Conservation (phyloP, 768 basidiomycete genomes). For the Boletus insuetus region DNA sequence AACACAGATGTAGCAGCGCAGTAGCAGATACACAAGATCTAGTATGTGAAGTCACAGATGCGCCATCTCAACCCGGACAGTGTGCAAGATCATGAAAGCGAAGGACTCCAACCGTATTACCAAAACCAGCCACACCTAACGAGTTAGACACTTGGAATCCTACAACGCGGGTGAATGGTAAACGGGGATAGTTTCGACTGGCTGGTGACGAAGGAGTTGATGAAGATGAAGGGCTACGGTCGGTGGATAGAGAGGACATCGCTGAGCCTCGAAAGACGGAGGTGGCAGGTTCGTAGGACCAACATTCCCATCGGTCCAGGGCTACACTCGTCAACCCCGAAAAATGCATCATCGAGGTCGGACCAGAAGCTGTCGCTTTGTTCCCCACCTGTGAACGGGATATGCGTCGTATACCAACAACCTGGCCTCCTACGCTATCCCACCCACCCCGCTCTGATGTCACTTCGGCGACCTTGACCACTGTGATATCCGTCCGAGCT, state of each 20-base stretch:
- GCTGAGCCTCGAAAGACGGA: slow-evolving; percentile 48
- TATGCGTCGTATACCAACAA: slow-evolving; percentile 71
- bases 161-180: slow-evolving; percentile 80
- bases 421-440: slow-evolving; percentile 55
- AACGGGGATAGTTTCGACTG: slow-evolving; percentile 42
- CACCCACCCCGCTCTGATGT: slow-evolving; percentile 76
- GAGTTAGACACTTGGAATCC: slow-evolving; percentile 51
- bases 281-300: slow-evolving; percentile 65
- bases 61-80: not conserved
- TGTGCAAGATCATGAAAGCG: slow-evolving; percentile 21
- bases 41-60: not conserved
- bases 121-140: slow-evolving; percentile 67
- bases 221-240: slow-evolving; percentile 9
- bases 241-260: slow-evolving; percentile 44
- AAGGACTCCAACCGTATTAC: slow-evolving; percentile 53
- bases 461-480: slow-evolving; percentile 52
- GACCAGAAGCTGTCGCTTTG: slow-evolving; percentile 19
- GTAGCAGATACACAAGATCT: slow-evolving; percentile 18
- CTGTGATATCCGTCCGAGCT: slow-evolving; percentile 47
- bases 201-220: not conserved
- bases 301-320: slow-evolving; percentile 81
- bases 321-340: slow-evolving; percentile 59
- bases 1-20: slow-evolving; percentile 9
- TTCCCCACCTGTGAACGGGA: slow-evolving; percentile 41
- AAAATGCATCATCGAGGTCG: slow-evolving; percentile 12